Base-by-base conservation (phyloP, 495 filamentous ascomycete genomes). In the Tuber melanosporum region DNA sequence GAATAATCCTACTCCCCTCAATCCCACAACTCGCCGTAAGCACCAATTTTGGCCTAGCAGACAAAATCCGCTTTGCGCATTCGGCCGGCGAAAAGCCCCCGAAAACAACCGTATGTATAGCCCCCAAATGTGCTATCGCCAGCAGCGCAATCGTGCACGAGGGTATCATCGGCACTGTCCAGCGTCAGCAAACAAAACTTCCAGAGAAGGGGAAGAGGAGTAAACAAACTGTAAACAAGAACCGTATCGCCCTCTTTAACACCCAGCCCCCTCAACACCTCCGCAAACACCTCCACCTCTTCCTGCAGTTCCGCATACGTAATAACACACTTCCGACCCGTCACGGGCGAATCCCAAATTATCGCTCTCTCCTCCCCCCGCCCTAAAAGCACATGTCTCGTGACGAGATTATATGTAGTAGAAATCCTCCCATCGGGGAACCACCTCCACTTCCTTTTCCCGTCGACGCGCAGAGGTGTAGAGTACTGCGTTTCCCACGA, bases 11-110 rank as follows among this genome's bases (percentile, higher is more conserved):
- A 74, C 87, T 87, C 14, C 94, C 94, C 79, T 98, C 94, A 71
- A 97, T 94, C 10, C 94, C 94, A 84, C 94, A 98, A 3, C 92
- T 95, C 3, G 94, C 94, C 6, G 94, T 97, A 84, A 97, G 87
- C 71, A 98, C 90, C 15, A 88, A 89, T 32, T 88, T 88, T 19
- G 94, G 92, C 70, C 89, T 88, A 1, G 91, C 93, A 0, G 92
- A 92, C 62, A 97, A 93, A 75, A 98, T 97, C 14, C 94, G 88
- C 83, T 98, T 95, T 3, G 94, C 94, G 41, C 97, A 87, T 4
- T 94, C 92, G 26, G 87, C 86, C 10, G 93, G 85, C 0, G 93
- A 93, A 80, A 98, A 98, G 1, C 94, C 94, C 17, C 94, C 95
- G 83, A 98, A 98, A 4, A 98, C 94, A 12, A 95, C 94, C 6